Percentiles rank a stretch among this genome's conserved stretches.
phyloP scores from a whole-genome alignment of 179 eudicot species.

The Spinacia oleracea region DNA sequence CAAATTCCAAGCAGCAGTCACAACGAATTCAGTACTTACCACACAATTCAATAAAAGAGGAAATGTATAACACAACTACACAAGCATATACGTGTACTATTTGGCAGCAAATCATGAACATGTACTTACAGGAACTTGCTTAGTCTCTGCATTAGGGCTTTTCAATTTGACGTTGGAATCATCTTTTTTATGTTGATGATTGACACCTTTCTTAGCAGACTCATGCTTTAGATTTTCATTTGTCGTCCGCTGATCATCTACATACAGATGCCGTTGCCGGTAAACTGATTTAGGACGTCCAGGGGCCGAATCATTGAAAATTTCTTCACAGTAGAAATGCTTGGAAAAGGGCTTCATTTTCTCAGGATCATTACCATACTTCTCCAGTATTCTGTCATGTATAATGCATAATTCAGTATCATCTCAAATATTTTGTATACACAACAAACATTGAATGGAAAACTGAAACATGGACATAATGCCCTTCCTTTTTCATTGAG shows the following conservation, averaged over 20 bases:
- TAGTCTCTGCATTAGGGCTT: constrained; percentile 26
- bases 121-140: constrained; percentile 34
- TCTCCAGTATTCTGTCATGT: constrained; percentile 40
- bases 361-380: constrained; percentile 37
- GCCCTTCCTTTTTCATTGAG: not conserved
- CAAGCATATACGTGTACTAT: not conserved
- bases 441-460: constrained; percentile 5
- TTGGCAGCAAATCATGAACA: constrained; percentile 7
- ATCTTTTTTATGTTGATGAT: constrained; percentile 21
- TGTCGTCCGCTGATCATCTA: constrained; percentile 26
- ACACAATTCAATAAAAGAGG: not conserved
- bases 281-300: constrained; percentile 31
- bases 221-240: constrained; percentile 21
- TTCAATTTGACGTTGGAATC: constrained; percentile 16
- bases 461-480: not conserved
- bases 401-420: not conserved
- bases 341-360: constrained; percentile 40
- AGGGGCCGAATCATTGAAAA: constrained; percentile 37
- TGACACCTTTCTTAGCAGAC: constrained; percentile 18
- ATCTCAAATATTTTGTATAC: not conserved
- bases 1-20: not conserved
- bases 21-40: not conserved
- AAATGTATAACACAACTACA: not conserved
- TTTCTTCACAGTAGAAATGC: constrained; percentile 39
- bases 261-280: constrained; percentile 31